Percentiles rank a stretch among this genome's conserved stretches.
Evolutionary conservation across 495 filamentous ascomycete genomes (phyloP).

Genomic region (Chaetomium fimeti): DNA sequence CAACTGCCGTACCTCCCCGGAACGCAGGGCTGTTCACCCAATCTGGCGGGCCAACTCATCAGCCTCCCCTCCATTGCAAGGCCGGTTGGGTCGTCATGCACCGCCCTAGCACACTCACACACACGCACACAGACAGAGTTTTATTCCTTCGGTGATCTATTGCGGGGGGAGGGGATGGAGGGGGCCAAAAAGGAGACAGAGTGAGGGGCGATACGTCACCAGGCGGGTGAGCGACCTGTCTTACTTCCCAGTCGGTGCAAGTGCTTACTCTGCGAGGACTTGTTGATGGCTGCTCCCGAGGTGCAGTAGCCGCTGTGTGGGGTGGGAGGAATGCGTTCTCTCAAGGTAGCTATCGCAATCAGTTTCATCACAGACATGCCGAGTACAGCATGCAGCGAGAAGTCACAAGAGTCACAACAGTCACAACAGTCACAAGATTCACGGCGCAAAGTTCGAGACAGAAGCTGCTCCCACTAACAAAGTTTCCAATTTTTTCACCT

Average conservation of each 20-base stretch:
- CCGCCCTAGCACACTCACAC: neutral
- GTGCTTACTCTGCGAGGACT: neutral
- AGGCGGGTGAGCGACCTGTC: neutral
- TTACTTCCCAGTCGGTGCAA: neutral
- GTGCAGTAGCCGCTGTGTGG: no score
- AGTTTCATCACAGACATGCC: no score
- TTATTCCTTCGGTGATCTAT: neutral
- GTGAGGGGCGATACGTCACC: neutral
- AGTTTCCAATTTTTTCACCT: neutral
- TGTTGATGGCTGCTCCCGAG: no score
- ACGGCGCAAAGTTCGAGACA: neutral
- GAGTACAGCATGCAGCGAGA: no score
- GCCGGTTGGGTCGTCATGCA: neutral
- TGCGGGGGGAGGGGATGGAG: no score
- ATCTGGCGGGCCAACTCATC: slow-evolving; percentile 1
- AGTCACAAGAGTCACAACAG: neutral
- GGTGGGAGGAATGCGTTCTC: no score
- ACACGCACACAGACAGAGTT: neutral
- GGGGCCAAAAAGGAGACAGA: no score
- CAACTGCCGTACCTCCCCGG: neutral
- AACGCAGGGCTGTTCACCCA: neutral
- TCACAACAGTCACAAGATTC: neutral
- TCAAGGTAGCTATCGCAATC: no score
- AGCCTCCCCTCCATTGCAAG: neutral
- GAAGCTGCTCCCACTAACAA: neutral